These are phyloP conservation scores for Symbiodinium pilosum DNA, from an alignment of 73 alveolate species.

Conservation along the genomic window DNA sequence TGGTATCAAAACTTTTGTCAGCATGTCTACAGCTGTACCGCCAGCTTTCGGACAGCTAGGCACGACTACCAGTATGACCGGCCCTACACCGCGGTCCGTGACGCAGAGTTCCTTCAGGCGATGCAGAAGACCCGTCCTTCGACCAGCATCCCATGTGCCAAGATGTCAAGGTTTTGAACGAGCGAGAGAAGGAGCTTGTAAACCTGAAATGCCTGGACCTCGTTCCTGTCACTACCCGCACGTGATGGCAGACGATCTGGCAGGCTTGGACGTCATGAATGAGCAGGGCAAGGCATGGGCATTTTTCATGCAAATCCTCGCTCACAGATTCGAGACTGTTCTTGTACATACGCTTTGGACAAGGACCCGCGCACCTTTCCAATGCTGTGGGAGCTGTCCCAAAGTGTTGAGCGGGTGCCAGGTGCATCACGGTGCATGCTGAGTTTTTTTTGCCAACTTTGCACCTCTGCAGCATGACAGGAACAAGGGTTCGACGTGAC, in stretches of 20 bases:
- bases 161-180: slow-evolving; percentile 42
- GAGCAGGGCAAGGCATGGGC: slow-evolving; percentile 75
- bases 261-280: slow-evolving; percentile 66
- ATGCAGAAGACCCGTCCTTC: neutral
- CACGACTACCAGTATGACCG: slow-evolving; percentile 85
- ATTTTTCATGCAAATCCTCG: neutral
- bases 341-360: too few species aligned
- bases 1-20: neutral
- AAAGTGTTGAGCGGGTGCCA: slow-evolving; percentile 73
- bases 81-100: slow-evolving; percentile 78
- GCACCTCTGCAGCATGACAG: too few species aligned
- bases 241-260: neutral
- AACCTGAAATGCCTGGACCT: slow-evolving; percentile 40
- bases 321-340: slow-evolving; percentile 32
- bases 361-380: slow-evolving; percentile 62
- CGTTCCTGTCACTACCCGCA: too few species aligned
- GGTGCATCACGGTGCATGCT: neutral
- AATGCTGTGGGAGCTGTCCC: slow-evolving; percentile 82
- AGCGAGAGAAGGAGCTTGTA: slow-evolving; percentile 55
- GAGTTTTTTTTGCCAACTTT: neutral
- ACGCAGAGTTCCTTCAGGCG: slow-evolving; percentile 69
- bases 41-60: neutral
- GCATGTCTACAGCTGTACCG: neutral
- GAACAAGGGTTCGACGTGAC: slow-evolving; percentile 42
- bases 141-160: neutral